These are phyloP conservation scores for Eucalyptus viminalis DNA, from an alignment of 345 rosid species.

Conservation along the genomic window DNA sequence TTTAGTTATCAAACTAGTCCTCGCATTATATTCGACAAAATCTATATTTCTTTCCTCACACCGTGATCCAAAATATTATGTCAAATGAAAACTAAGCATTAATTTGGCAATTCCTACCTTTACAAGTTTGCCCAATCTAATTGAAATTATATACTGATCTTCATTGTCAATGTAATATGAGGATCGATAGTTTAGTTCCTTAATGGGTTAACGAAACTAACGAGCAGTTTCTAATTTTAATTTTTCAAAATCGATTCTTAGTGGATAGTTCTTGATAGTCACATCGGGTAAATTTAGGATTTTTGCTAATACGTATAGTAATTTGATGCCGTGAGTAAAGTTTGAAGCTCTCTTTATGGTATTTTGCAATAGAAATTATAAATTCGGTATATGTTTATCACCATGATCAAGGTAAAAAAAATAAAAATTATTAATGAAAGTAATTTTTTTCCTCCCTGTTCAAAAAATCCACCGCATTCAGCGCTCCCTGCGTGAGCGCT, in stretches of 20 bases:
- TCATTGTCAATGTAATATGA: fast-evolving
- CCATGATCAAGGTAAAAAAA: neutral
- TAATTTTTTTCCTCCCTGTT: neutral
- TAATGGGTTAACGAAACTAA: fast-evolving
- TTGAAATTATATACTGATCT: neutral
- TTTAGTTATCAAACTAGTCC: neutral
- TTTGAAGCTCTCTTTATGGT: neutral
- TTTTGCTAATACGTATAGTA: fast-evolving
- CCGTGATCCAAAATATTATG: fast-evolving
- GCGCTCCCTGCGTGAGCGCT: neutral
- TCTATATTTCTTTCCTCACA: neutral
- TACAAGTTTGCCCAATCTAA: neutral
- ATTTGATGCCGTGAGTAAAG: too few relatives aligned
- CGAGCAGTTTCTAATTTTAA: fast-evolving
- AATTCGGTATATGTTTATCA: neutral
- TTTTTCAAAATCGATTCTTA: fast-evolving
- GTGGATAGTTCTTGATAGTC: too few relatives aligned
- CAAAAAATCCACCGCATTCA: neutral
- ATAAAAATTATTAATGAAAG: too few relatives aligned
- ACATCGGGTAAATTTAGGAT: too few relatives aligned
- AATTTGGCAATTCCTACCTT: neutral
- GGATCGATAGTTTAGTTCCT: fast-evolving
- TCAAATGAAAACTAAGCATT: neutral
- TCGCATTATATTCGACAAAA: too few relatives aligned
- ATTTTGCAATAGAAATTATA: neutral